Evolutionary conservation across 2,329 filamentous ascomycete species (phyloP).

Genomic region (Calonectria crousiana): DNA sequence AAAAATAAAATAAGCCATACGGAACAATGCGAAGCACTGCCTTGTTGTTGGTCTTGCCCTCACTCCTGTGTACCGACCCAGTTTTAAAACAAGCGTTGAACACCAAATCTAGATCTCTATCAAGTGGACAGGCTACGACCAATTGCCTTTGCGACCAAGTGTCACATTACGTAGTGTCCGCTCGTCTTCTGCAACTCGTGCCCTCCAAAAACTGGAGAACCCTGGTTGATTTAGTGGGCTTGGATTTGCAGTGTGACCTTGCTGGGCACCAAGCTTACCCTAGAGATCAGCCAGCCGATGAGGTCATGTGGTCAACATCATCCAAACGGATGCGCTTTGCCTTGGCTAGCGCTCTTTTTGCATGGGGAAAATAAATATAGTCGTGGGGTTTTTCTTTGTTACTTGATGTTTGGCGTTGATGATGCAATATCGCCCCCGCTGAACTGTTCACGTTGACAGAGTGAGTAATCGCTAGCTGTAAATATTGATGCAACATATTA

Average conservation of each 20-base stretch:
- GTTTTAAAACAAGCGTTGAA: background rate
- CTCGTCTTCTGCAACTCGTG: background rate
- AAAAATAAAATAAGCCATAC: background rate
- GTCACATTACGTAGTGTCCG: conserved; percentile 19
- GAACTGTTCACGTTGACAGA: background rate
- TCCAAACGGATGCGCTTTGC: background rate
- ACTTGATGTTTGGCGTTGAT: background rate
- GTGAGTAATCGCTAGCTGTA: background rate
- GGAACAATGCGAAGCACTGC: background rate
- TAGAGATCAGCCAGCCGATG: conserved; percentile 5
- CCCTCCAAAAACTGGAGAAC: conserved; percentile 19
- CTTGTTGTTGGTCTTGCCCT: background rate
- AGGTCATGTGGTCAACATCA: conserved; percentile 14
- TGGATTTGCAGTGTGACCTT: conserved; percentile 6
- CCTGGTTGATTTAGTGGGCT: conserved; percentile 18
- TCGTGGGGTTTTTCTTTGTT: background rate
- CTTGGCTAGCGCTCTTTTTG: background rate
- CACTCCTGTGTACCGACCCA: background rate
- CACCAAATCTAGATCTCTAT: conserved; percentile 11
- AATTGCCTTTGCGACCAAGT: background rate
- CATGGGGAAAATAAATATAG: background rate
- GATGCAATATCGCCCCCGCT: background rate
- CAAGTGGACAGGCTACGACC: background rate
- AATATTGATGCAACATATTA: background rate
- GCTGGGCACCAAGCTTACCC: conserved; percentile 17